Evolutionary conservation across 306 rosid species (phyloP), one percentile per base, ranked within the genome.

Genomic region (Cicer chorassanicum): DNA sequence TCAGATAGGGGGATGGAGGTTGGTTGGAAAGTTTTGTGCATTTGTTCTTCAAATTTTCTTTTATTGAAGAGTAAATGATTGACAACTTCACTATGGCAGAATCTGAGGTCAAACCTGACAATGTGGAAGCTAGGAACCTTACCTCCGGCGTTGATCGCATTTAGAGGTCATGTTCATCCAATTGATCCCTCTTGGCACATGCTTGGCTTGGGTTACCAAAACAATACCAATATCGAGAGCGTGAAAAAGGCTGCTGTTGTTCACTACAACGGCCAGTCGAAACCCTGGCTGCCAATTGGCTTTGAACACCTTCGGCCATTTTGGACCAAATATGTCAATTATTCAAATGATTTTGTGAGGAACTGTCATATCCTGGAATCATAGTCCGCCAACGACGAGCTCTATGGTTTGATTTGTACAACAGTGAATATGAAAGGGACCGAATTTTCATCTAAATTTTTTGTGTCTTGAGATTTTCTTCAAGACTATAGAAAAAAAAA

Each of bases 161-260:
- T 95, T 82, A 89, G 73, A 86, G 97, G 93, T 62, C 97, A 89
- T 73, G 93, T 95, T 87, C 94, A 89, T 72, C 88, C 93, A 29
- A 95, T 95, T 79, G 99, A 90, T 66, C 93, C 96, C 42, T 87
- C 90, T 11, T 95, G 99, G 99, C 99, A 95, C 78, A 76, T 95
- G 98, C 96, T 95, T 46, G 99, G 99, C 61, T 86, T 95, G 89
- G 99, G 99, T 72, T 95, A 95, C 88, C 98, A 95, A 86, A 92
- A 79, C 79, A 88, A 81, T 67, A 95, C 99, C 38, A 75, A 78
- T 76, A 45, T 95, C 11, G 93, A 90, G 78, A 70, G 66, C 9
- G 90, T 95, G 77, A 85, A 85, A 80, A 86, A 84, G 66, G 98
- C 98, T 77, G 99, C 99, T 9, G 99, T 95, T 72, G 92, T 95